phyloP scores from a whole-genome alignment of 2,329 filamentous ascomycete genomes.

The Mycogone perniciosa region DNA sequence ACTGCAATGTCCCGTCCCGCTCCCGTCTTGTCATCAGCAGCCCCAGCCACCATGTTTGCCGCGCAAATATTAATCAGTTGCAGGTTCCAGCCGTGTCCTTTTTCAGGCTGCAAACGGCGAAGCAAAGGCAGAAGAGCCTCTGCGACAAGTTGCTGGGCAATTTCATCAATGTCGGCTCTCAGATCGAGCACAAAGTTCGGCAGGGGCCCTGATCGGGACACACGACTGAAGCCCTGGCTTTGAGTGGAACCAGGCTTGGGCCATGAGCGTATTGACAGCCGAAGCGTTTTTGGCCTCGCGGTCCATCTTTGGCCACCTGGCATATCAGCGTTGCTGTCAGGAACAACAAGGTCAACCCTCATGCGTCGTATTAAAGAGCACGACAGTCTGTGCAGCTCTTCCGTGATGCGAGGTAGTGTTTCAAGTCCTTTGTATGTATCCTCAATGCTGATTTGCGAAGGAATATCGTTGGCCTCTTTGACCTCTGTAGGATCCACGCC shows the following conservation, averaged over 20 bases:
- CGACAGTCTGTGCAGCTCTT: constrained; percentile 63
- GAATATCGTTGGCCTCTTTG: constrained; percentile 61
- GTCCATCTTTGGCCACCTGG: constrained; percentile 52
- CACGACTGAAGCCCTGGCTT: constrained; percentile 57
- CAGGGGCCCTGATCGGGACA: constrained; percentile 68
- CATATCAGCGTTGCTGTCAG: constrained; percentile 33
- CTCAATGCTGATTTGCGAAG: constrained; percentile 88
- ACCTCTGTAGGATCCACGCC: constrained; percentile 74
- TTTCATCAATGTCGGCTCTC: constrained; percentile 47
- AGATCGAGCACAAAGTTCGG: constrained; percentile 68
- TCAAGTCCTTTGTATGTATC: constrained; percentile 77
- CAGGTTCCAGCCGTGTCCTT: constrained; percentile 64
- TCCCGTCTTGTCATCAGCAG: constrained; percentile 42
- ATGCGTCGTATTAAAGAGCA: constrained; percentile 70
- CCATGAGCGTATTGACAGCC: constrained; percentile 67
- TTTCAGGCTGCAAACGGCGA: constrained; percentile 63
- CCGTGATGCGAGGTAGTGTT: constrained; percentile 54
- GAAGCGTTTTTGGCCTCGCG: constrained; percentile 73
- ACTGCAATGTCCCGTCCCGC: constrained; percentile 69
- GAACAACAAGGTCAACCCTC: constrained; percentile 64
- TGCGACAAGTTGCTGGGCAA: constrained; percentile 62
- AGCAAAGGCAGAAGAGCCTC: constrained; percentile 68
- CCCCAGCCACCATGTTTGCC: constrained; percentile 68
- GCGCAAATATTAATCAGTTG: constrained; percentile 82
- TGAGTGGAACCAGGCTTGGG: constrained; percentile 34